phyloP scores from a whole-genome alignment of 2,329 filamentous ascomycete species.

The Fusarium ramigenum region DNA sequence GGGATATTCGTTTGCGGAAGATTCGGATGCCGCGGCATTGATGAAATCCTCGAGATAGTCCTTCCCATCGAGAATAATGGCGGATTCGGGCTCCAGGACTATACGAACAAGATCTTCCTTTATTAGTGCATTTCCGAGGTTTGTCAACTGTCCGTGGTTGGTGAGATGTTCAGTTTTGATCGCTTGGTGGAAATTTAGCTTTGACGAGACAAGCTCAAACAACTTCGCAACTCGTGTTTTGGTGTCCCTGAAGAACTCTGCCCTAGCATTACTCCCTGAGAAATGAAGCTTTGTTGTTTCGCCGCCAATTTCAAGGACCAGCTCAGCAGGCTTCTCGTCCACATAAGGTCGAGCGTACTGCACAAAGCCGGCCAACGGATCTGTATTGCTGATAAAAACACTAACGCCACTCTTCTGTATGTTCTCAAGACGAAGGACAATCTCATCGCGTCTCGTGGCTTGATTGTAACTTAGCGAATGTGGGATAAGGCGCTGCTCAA shows the following conservation, averaged over 20 bases:
- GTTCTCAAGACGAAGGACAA: conserved; percentile 82
- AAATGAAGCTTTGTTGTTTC: conserved; percentile 70
- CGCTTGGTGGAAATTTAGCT: conserved; percentile 73
- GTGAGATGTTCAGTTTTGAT: conserved; percentile 55
- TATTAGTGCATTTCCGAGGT: conserved; percentile 74
- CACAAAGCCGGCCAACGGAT: conserved; percentile 63
- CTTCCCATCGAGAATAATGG: conserved; percentile 67
- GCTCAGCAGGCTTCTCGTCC: conserved; percentile 76
- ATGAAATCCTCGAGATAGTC: conserved; percentile 48
- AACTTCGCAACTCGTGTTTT: conserved; percentile 76
- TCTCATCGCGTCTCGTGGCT: conserved; percentile 74
- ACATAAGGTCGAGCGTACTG: conserved; percentile 86
- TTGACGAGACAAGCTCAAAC: conserved; percentile 82
- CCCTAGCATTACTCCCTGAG: conserved; percentile 53
- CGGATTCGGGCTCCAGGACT: conserved; percentile 67
- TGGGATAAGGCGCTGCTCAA: conserved; percentile 87
- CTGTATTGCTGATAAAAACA: conserved; percentile 57
- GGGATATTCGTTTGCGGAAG: conserved; percentile 46
- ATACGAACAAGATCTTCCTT: conserved; percentile 76
- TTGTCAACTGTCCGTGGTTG: conserved; percentile 68
- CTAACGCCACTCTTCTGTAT: conserved; percentile 87
- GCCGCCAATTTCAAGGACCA: conserved; percentile 81
- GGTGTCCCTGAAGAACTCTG: conserved; percentile 77
- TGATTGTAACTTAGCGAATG: conserved; percentile 81
- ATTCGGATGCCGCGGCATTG: conserved; percentile 42